Percentiles rank a stretch among this genome's conserved stretches.
Conservation (phyloP, 2,329 filamentous ascomycete species). For the Aspergillus flavus region DNA sequence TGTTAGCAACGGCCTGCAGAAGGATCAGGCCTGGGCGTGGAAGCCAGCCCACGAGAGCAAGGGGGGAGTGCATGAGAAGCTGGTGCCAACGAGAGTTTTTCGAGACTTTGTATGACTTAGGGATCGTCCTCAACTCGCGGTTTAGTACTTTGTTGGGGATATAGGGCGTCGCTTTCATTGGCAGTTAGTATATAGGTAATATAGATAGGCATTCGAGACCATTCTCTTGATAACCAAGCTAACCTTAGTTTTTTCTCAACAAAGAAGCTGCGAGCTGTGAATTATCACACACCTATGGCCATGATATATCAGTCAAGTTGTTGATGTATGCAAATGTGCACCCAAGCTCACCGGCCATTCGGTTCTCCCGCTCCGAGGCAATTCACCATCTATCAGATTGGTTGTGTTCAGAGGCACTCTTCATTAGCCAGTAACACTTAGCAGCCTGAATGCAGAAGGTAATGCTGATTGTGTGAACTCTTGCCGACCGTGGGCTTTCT, state of each 20-base stretch:
- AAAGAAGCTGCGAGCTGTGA: not conserved
- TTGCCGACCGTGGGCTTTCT: not conserved
- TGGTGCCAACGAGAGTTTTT: slow-evolving; percentile 30
- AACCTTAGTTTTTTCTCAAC: not conserved
- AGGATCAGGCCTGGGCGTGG: slow-evolving; percentile 28
- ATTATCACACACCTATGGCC: not conserved
- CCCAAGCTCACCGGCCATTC: not conserved
- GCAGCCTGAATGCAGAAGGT: not conserved
- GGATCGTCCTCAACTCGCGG: not conserved
- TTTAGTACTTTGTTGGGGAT: not conserved
- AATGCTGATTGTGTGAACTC: not conserved
- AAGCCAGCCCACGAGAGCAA: slow-evolving; percentile 17
- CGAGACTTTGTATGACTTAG: slow-evolving; percentile 17
- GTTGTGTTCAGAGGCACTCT: not conserved
- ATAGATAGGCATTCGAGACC: not conserved
- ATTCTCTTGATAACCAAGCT: not conserved
- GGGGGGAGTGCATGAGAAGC: slow-evolving; percentile 32
- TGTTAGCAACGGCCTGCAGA: slow-evolving; percentile 47
- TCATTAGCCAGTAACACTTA: not conserved
- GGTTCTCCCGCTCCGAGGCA: not conserved
- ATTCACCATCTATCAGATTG: not conserved
- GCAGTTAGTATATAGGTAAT: not conserved
- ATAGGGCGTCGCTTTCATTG: not conserved
- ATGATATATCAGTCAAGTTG: not conserved
- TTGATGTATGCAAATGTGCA: not conserved